Conservation (phyloP, 148 eudicot species). For the Polygonum maritimum region DNA sequence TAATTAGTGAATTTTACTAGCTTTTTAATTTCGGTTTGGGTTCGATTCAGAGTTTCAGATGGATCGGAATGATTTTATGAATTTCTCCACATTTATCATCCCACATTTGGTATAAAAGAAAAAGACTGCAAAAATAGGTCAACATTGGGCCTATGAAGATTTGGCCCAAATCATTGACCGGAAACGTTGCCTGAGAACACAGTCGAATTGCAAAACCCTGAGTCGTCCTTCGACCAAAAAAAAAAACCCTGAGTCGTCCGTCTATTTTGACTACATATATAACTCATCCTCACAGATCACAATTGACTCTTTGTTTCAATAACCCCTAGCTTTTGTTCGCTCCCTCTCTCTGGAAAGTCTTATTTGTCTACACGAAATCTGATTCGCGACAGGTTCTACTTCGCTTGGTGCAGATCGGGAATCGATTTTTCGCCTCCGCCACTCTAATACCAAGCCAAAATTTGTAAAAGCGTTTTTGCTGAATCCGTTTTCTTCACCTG, state of each 20-base stretch:
- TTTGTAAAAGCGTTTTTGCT: not conserved
- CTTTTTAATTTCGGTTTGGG: no score
- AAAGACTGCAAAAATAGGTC: no score
- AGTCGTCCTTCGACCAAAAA: no score
- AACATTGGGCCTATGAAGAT: no score
- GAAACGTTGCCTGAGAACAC: no score
- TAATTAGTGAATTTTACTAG: no score
- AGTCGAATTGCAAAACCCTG: not conserved
- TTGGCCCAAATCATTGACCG: no score
- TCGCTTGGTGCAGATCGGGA: constrained; percentile 12
- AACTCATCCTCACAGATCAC: not conserved
- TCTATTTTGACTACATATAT: not conserved
- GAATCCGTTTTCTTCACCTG: not conserved
- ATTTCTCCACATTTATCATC: not conserved
- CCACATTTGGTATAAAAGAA: not conserved
- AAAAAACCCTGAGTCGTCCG: not conserved
- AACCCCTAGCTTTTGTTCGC: not conserved
- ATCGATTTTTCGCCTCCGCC: constrained; percentile 1
- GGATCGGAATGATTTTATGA: no score
- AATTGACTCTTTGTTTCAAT: not conserved
- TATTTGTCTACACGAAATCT: not conserved
- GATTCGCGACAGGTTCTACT: constrained; percentile 4
- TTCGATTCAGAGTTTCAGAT: no score
- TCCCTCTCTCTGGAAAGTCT: no score
- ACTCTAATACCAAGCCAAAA: not conserved